Evolutionary conservation across 768 basidiomycete genomes (phyloP), one percentile per base, ranked within the genome.

Genomic region (Russula olivacea): DNA sequence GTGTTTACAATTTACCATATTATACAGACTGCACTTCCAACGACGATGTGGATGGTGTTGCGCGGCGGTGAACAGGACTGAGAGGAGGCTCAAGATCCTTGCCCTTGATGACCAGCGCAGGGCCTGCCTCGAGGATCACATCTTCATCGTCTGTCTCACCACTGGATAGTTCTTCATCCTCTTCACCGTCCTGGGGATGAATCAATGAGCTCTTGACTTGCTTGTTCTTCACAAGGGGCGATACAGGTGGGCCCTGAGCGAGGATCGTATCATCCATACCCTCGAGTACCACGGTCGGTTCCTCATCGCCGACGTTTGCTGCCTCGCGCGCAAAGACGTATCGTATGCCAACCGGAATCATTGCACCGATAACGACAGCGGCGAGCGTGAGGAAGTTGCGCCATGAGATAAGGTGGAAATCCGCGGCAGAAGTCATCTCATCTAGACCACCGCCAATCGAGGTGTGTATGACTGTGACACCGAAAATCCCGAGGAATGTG

Each of bases 321-420:
- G 83, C 81, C 68, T 91, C 81, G 50, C 81, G 80, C 68, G 83
- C 80, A 77, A 93, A 92, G 77, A 86, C 88, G 68, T 89, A 91
- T 63, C 93, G 83, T 66, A 96, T 75, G 3, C 90, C 92, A 38
- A 97, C 93, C 7, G 94, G 94, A 59, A 96, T 91, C 76, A 96
- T 79, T n/a, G 92, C 95, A 6, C 93, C 94, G 14, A 93, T 81
- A 60, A 90, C 91, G 55, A 96, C 85, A 0, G 91, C 91, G 1
- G 86, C 81, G 23, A 98, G 78, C 12, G 88, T 84, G 66, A 96
- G 81, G 71, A 95, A 90, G 75, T 98, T 98, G 63, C 83, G 82
- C 86, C 89, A 88, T 61, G 93, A 96, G 67, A 98, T 83, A 54
- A 98, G 81, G 74, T 96, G 87, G 72, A 98, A 98, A 72, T 98